Percentiles rank a stretch among this genome's conserved stretches.
phyloP scores from a whole-genome alignment of 1,139 yeast species.

The Kurtzmaniella natalensis region DNA sequence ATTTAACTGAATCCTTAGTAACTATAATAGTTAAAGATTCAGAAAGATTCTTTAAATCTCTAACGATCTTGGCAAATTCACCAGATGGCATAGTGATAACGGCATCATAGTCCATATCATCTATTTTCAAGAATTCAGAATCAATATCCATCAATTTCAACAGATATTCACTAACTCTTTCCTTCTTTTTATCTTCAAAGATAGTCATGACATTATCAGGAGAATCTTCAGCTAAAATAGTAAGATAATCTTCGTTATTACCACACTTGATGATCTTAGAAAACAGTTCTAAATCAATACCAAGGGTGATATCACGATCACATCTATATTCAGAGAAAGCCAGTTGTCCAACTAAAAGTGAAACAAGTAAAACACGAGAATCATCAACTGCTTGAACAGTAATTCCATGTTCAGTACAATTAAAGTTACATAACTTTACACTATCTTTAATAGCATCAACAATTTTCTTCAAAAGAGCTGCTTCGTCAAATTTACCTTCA shows the following conservation, averaged over 20 bases:
- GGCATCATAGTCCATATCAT: conserved; percentile 88
- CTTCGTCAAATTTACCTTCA: conserved; percentile 96
- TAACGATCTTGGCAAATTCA: conserved; percentile 85
- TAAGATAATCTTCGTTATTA: conserved; percentile 81
- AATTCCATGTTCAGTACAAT: conserved; percentile 91
- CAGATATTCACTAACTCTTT: conserved; percentile 87
- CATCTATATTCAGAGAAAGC: conserved; percentile 95
- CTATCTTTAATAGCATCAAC: conserved; percentile 92
- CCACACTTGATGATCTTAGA: conserved; percentile 90
- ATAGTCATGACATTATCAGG: conserved; percentile 80
- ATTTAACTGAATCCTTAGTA: conserved; percentile 89
- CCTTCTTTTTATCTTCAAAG: conserved; percentile 88
- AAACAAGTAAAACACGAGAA: conserved; percentile 89
- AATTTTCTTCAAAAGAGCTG: conserved; percentile 84
- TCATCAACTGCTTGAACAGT: conserved; percentile 98
- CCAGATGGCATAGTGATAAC: conserved; percentile 81
- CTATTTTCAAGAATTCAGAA: conserved; percentile 89
- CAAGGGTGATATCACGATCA: conserved; percentile 89
- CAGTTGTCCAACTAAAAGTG: conserved; percentile 80
- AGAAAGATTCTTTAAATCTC: conserved; percentile 81
- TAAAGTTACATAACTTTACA: conserved; percentile 92
- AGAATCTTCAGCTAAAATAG: conserved; percentile 86
- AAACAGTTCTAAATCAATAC: conserved; percentile 82
- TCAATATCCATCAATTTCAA: conserved; percentile 95
- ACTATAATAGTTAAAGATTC: conserved; percentile 85